Evolutionary conservation across 2,329 filamentous ascomycete genomes (phyloP).

Genomic region (Pseudogymnoascus sp.): DNA sequence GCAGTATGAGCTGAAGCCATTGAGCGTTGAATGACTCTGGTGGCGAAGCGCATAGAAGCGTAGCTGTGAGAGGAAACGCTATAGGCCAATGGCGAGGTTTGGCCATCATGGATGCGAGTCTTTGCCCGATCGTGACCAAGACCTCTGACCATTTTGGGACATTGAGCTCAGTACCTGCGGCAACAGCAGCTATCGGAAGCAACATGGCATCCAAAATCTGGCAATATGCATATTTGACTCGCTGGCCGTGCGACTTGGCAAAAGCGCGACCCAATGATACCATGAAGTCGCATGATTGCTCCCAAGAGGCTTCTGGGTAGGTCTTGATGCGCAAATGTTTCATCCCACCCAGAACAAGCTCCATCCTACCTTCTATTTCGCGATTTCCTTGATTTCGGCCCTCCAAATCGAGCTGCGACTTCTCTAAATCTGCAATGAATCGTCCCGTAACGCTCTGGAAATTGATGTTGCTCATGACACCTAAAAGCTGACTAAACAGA

Average conservation of each 20-base stretch:
- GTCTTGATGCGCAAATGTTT: constrained; percentile 74
- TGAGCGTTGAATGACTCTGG: constrained; percentile 75
- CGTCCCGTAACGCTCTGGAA: constrained; percentile 76
- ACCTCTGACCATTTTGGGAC: constrained; percentile 83
- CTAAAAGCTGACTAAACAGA: constrained; percentile 83
- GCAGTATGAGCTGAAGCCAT: constrained; percentile 75
- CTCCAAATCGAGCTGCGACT: constrained; percentile 65
- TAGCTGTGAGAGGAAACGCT: constrained; percentile 80
- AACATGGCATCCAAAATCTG: constrained; percentile 82
- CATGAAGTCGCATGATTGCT: constrained; percentile 83
- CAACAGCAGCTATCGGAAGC: constrained; percentile 70
- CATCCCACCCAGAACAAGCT: constrained; percentile 85
- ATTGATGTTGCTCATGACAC: constrained; percentile 92
- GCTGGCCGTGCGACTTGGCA: constrained; percentile 74
- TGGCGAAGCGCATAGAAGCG: constrained; percentile 80
- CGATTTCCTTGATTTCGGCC: constrained; percentile 59
- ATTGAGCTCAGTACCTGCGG: constrained; percentile 67
- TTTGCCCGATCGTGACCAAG: constrained; percentile 66
- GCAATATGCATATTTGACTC: constrained; percentile 90
- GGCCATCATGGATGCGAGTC: constrained; percentile 73
- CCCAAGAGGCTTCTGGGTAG: constrained; percentile 67
- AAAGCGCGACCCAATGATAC: constrained; percentile 75
- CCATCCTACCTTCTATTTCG: constrained; percentile 72
- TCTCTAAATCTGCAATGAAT: constrained; percentile 74
- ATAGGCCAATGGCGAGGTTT: constrained; percentile 90